A percentile compares a stretch with the other conserved stretches of the same genome.
phyloP scores from a whole-genome alignment of 2,329 filamentous ascomycete species.

The Thelonectria rubi region DNA sequence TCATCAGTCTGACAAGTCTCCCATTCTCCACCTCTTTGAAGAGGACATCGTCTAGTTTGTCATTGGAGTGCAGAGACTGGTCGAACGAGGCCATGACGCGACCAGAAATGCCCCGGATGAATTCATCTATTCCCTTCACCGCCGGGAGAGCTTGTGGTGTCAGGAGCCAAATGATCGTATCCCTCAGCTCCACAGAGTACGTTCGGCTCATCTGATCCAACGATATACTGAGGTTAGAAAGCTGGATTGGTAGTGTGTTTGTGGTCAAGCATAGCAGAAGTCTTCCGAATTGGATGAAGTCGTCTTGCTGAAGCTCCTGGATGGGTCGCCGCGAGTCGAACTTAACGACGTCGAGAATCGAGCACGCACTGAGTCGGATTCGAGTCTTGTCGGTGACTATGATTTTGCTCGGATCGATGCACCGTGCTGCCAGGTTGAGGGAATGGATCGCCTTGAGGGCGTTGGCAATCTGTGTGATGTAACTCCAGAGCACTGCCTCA shows the following conservation, averaged over 20 bases:
- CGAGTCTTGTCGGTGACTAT: conserved; percentile 90
- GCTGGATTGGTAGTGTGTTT: conserved; percentile 64
- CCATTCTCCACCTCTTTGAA: conserved; percentile 89
- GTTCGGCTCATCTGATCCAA: conserved; percentile 79
- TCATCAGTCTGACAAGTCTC: conserved; percentile 78
- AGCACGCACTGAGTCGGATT: conserved; percentile 86
- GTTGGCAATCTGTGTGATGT: conserved; percentile 89
- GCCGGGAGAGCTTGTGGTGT: conserved; percentile 65
- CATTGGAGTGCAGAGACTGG: conserved; percentile 79
- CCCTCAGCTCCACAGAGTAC: conserved; percentile 81
- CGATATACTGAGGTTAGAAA: conserved; percentile 72
- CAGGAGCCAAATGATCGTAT: conserved; percentile 84
- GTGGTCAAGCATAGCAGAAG: conserved; percentile 85
- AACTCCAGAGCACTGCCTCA: conserved; percentile 87
- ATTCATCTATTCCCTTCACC: conserved; percentile 79
- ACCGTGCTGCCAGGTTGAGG: conserved; percentile 81
- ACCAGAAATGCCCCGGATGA: conserved; percentile 79
- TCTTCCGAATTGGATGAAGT: conserved; percentile 84
- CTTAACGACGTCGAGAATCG: conserved; percentile 88
- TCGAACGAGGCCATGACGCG: conserved; percentile 82
- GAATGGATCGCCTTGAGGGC: conserved; percentile 87
- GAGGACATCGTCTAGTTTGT: conserved; percentile 77
- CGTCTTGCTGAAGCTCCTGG: conserved; percentile 84
- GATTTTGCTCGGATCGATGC: conserved; percentile 88
- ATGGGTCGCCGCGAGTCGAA: conserved; percentile 76